Conservation (phyloP, 495 filamentous ascomycete genomes). For the Lophiostoma macrostomum region DNA sequence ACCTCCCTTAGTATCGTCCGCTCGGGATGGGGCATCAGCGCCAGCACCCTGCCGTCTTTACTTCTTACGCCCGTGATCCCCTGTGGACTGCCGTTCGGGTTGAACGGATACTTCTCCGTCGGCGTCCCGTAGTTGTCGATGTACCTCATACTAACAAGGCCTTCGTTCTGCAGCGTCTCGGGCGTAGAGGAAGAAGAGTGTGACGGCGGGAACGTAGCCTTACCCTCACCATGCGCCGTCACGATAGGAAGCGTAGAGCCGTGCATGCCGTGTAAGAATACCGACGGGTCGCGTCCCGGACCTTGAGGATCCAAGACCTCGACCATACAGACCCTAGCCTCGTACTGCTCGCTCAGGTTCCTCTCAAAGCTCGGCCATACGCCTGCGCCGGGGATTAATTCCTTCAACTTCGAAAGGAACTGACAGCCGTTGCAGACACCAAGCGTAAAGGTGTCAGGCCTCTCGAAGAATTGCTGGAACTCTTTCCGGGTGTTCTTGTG, state of each 20-base stretch:
- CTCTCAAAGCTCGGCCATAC: constrained; percentile 85
- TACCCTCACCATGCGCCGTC: constrained; percentile 89
- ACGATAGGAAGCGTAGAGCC: constrained; percentile 80
- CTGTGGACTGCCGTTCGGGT: constrained; percentile 87
- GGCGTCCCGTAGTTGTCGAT: constrained; percentile 73
- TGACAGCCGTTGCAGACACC: constrained; percentile 98
- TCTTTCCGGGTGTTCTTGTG: constrained; percentile 72
- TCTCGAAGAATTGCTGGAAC: constrained; percentile 82
- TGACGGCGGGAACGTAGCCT: constrained; percentile 65
- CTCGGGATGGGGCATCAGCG: constrained; percentile 96
- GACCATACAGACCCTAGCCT: constrained; percentile 87
- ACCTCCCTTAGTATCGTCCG: constrained; percentile 82
- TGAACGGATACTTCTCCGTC: constrained; percentile 83
- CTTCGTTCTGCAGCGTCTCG: constrained; percentile 57
- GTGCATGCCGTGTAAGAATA: constrained; percentile 92
- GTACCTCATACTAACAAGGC: constrained; percentile 71
- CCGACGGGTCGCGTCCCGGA: constrained; percentile 51
- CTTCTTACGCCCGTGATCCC: constrained; percentile 83
- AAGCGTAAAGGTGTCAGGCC: constrained; percentile 84
- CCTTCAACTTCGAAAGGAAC: constrained; percentile 80
- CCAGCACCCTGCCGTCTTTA: constrained; percentile 78
- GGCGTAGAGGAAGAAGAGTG: constrained; percentile 43
- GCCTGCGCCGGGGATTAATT: constrained; percentile 79
- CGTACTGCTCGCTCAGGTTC: constrained; percentile 88
- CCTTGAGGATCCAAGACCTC: constrained; percentile 63